Percentiles rank a stretch among this genome's conserved stretches.
Evolutionary conservation across 2,329 filamentous ascomycete species (phyloP).

Genomic region (Pyrenophora tritici-repentis): DNA sequence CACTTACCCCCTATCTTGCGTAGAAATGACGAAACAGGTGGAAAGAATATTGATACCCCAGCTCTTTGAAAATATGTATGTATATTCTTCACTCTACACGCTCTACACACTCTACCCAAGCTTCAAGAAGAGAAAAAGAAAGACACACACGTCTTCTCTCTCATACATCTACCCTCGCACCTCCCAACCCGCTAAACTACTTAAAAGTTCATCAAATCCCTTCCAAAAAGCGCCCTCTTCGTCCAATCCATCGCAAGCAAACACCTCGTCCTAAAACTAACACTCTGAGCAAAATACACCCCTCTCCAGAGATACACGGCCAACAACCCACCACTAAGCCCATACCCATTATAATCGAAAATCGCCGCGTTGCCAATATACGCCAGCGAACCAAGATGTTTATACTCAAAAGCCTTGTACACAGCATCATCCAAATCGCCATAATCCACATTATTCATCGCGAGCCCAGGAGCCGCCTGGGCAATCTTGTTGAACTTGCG

Average conservation of each 20-base stretch:
- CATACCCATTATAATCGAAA: slow-evolving; percentile 85
- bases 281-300: slow-evolving; percentile 96
- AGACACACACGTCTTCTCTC: too few species aligned
- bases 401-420: slow-evolving; percentile 94
- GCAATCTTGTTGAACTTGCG: slow-evolving; percentile 94
- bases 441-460: slow-evolving; percentile 79
- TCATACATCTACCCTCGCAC: too few species aligned
- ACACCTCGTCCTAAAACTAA: slow-evolving; percentile 85
- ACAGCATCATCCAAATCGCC: slow-evolving; percentile 90
- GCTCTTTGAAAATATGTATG: too few species aligned
- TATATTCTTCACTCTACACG: too few species aligned
- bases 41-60: too few species aligned
- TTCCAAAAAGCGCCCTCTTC: slow-evolving; percentile 91
- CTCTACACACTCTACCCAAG: too few species aligned
- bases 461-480: slow-evolving; percentile 73
- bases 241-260: slow-evolving; percentile 97
- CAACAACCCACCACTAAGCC: slow-evolving; percentile 79
- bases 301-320: slow-evolving; percentile 96
- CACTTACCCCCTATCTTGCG: too few species aligned
- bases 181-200: too few species aligned
- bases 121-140: too few species aligned
- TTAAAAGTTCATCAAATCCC: slow-evolving; percentile 33
- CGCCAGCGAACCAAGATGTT: slow-evolving; percentile 86
- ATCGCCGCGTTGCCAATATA: slow-evolving; percentile 97
- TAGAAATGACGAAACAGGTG: too few species aligned